Evolutionary conservation across 257 asterid genomes (phyloP).

Genomic region (Ophiorrhiza pumila): DNA sequence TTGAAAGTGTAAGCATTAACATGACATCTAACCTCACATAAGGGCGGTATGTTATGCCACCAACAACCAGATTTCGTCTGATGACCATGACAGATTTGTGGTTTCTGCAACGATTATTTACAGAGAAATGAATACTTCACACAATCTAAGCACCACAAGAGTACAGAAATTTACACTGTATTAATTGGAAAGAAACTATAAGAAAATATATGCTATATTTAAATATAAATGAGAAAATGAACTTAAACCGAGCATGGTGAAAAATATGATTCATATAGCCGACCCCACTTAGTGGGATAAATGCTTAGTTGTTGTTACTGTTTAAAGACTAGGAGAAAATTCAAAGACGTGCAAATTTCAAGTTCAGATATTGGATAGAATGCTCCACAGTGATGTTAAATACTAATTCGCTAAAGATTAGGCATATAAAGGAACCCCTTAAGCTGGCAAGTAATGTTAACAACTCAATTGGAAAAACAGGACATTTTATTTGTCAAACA

Average conservation of each 20-base stretch:
- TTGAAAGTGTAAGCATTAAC: neutral
- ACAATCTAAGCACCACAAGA: neutral
- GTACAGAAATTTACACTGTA: neutral
- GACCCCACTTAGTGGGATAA: too few species aligned
- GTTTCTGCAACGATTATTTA: constrained; percentile 47
- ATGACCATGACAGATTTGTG: constrained; percentile 97
- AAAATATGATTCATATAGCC: too few species aligned
- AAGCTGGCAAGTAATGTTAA: neutral
- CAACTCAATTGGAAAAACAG: too few species aligned
- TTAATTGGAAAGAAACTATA: too few species aligned
- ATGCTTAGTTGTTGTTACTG: too few species aligned
- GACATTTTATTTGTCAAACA: neutral
- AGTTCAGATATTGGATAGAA: neutral
- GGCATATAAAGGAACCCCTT: neutral
- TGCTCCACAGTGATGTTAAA: neutral
- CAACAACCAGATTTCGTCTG: constrained; percentile 78
- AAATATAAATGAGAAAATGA: too few species aligned
- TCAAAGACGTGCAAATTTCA: neutral
- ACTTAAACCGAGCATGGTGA: too few species aligned
- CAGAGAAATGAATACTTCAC: neutral
- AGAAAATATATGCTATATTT: too few species aligned
- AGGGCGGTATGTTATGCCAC: constrained; percentile 98
- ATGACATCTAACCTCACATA: constrained; percentile 55
- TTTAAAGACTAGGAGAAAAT: neutral
- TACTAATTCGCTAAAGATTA: neutral